Evolutionary conservation across 352 stramenopile genomes (phyloP), one percentile per base, ranked within the genome.

Genomic region (Pythium grandisporangium): DNA sequence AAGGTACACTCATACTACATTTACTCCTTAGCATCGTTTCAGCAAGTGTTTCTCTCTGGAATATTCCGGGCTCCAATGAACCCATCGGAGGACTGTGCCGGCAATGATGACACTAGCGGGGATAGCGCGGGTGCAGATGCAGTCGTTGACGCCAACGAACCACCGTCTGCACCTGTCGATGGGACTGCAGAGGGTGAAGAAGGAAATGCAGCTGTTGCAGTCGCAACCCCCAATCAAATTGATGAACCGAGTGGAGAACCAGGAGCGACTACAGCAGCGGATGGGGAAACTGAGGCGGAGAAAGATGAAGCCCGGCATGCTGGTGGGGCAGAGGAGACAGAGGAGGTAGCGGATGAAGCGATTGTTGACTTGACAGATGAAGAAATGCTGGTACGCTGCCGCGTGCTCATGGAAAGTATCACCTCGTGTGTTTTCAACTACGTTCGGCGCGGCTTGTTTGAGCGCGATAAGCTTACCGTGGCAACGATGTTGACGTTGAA

Each of bases 1-100:
- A 98, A 98, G 63, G 89, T 98, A 16, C 92, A 98, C 48, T 95
- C 85, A 37, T 98, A 97, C 68, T 98, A 98, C 61, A 97, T 98
- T 50, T 98, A 98, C 57, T 97, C 85, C 24, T 82, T 98, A 10
- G 90, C 85, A 17, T 93, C 90, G 2, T 98, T 98, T 77, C 93
- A 97, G 44, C 84, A 93, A 40, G 93, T 98, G 14, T 96, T 98
- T 55, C 77, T 97, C 33, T 93, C 92, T 23, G 93, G 88, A 20
- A 98, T 98, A 39, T 96, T 96, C 43, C 70, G 75, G 4, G 87
- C 96, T 6, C 85, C 87, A 2, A 51, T 81, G 39, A 65, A 51
- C 19, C 74, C 58, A 27, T 60, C 46, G 38, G 51, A 47, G 14
- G 8, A 14, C 27, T 8, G 14, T 14, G 27, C 10, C 10, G n/a